Conservation (phyloP, 352 stramenopile genomes). For the Nothophytophthora sp. region DNA sequence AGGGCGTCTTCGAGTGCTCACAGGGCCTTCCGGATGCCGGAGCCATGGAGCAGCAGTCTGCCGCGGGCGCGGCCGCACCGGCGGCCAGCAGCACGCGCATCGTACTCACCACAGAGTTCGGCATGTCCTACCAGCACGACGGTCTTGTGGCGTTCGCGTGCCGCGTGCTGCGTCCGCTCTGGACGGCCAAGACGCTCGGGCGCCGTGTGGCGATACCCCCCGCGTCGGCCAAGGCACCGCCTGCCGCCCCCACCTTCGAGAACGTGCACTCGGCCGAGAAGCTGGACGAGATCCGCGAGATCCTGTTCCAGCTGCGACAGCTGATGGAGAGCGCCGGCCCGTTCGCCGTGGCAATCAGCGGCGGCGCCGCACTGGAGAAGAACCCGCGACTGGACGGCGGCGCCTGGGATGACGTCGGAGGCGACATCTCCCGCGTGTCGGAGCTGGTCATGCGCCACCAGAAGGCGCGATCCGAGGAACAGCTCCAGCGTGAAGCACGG, state of each 20-base stretch:
- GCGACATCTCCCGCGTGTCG: constrained; percentile 54
- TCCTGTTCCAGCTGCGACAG: constrained; percentile 83
- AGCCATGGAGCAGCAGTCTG: constrained; percentile 26
- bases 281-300: constrained; percentile 73
- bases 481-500: constrained; percentile 72
- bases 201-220: constrained; percentile 39
- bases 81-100: constrained; percentile 59
- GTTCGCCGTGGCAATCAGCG: constrained; percentile 77
- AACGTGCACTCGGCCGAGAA: constrained; percentile 47
- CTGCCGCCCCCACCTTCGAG: constrained; percentile 35
- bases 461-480: constrained; percentile 69
- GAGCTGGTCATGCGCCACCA: constrained; percentile 73
- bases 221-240: constrained; percentile 21
- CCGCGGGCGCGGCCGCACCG: constrained; percentile 23
- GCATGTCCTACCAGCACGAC: constrained; percentile 88
- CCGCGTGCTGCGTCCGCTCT: constrained; percentile 79
- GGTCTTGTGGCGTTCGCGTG: constrained; percentile 79
- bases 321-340: constrained; percentile 79
- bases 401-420: constrained; percentile 37
- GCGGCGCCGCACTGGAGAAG: constrained; percentile 55
- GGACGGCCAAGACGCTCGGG: constrained; percentile 63
- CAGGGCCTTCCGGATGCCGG: constrained; percentile 45
- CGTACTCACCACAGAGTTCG: constrained; percentile 84
- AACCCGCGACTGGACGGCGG: constrained; percentile 48
- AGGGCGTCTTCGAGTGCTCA: constrained; percentile 85